Conservation (phyloP, 2,329 filamentous ascomycete species). For the Gnomoniopsis sp. region DNA sequence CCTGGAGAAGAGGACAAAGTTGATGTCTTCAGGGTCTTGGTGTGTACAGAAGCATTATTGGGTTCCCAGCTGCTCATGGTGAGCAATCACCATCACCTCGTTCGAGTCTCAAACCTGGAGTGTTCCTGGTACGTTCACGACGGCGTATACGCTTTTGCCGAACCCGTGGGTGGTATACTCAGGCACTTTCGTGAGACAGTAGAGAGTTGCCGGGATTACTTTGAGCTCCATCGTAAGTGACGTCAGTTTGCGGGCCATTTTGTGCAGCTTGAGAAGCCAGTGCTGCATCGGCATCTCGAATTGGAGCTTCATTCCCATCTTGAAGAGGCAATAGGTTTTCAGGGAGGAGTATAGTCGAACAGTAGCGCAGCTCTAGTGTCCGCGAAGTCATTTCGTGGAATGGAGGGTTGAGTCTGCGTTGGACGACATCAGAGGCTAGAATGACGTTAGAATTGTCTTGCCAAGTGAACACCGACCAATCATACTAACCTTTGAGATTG, state of each 20-base stretch:
- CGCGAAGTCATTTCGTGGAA: slow-evolving; percentile 49
- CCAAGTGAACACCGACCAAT: too few species aligned
- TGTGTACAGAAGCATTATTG: too few species aligned
- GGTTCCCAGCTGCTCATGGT: too few species aligned
- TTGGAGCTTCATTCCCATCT: not conserved
- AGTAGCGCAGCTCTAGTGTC: slow-evolving; percentile 43
- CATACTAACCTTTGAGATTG: slow-evolving; percentile 53
- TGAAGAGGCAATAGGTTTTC: not conserved
- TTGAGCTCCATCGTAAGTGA: not conserved
- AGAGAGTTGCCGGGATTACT: not conserved
- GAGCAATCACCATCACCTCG: too few species aligned
- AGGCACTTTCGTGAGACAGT: not conserved
- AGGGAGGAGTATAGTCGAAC: slow-evolving; percentile 38
- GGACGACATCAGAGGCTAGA: slow-evolving; percentile 35
- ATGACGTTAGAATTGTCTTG: slow-evolving; percentile 11
- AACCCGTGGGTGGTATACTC: not conserved
- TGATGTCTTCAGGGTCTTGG: too few species aligned
- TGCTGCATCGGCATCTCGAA: not conserved
- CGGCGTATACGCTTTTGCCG: not conserved
- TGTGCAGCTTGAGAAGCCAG: not conserved
- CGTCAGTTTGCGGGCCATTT: not conserved
- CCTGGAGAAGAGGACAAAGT: too few species aligned
- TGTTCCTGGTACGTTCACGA: too few species aligned
- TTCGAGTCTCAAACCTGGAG: too few species aligned
- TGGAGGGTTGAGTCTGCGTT: slow-evolving; percentile 48